Percentiles rank a stretch among this genome's conserved stretches.
phyloP scores from a whole-genome alignment of 2,329 filamentous ascomycete genomes.

The Fusarium mangiferae region DNA sequence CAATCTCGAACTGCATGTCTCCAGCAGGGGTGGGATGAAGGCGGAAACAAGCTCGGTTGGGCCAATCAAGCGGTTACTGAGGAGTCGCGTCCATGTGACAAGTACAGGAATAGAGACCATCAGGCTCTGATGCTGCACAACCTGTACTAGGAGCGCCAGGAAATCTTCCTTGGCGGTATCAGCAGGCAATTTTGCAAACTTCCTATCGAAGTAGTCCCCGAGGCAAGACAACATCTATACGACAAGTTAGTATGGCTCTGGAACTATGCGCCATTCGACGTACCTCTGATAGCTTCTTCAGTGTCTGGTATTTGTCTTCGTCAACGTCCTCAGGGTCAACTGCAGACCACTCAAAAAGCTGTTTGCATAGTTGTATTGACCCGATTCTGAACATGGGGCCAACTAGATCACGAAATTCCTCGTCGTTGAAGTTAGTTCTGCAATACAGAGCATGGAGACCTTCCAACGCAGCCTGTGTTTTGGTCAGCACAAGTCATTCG shows the following conservation, averaged over 20 bases:
- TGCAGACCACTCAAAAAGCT: constrained; percentile 82
- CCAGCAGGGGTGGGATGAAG: constrained; percentile 80
- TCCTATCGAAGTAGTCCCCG: constrained; percentile 84
- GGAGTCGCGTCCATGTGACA: constrained; percentile 86
- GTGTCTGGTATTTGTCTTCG: constrained; percentile 89
- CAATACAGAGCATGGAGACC: constrained; percentile 85
- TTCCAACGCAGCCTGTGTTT: constrained; percentile 77
- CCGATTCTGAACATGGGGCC: constrained; percentile 81
- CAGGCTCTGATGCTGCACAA: constrained; percentile 86
- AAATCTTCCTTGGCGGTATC: constrained; percentile 76
- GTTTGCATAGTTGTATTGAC: constrained; percentile 76
- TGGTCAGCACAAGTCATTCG: constrained; percentile 14
- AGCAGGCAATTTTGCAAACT: constrained; percentile 72
- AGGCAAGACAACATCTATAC: constrained; percentile 83
- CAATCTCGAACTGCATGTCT: constrained; percentile 84
- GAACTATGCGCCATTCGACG: constrained; percentile 23
- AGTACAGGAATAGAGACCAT: constrained; percentile 93
- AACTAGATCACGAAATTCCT: constrained; percentile 82
- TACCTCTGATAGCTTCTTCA: constrained; percentile 95
- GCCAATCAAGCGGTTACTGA: constrained; percentile 77
- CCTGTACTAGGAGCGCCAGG: constrained; percentile 79
- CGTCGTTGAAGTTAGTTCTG: constrained; percentile 76
- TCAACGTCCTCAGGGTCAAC: constrained; percentile 86
- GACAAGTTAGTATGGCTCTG: not conserved
- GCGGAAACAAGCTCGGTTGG: constrained; percentile 67